phyloP scores from a whole-genome alignment of 108 stramenopile species.

The Hondaea fermentalgiana region DNA sequence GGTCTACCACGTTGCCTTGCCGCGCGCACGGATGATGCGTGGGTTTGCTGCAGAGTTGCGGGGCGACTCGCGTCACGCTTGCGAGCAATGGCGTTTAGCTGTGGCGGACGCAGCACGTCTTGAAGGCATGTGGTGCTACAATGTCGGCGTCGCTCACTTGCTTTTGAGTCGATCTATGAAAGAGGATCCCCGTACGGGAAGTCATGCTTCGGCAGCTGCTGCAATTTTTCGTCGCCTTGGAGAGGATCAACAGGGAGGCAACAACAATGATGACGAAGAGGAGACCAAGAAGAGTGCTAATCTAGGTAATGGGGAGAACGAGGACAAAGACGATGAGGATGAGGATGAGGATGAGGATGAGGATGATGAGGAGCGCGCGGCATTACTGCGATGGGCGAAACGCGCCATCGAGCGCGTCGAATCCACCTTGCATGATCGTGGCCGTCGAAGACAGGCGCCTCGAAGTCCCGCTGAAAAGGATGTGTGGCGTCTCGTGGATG shows the following conservation, averaged over 20 bases:
- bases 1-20: neutral
- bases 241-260: neutral
- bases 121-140: constrained; percentile 10
- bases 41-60: neutral
- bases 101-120: neutral
- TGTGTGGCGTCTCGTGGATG: neutral
- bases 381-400: neutral
- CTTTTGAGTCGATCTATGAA: neutral
- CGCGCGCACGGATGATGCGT: neutral
- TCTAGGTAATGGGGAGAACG: neutral
- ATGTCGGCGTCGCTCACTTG: neutral
- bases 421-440: neutral
- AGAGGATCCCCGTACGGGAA: neutral
- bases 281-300: too few species aligned
- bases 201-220: neutral
- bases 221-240: neutral
- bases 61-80: neutral
- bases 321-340: neutral
- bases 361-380: neutral
- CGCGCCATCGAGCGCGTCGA: neutral
- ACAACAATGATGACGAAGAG: too few species aligned
- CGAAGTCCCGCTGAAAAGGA: neutral
- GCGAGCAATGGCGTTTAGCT: neutral
- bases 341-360: too few species aligned
- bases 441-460: neutral